Evolutionary conservation across 129 eudicot genomes (phyloP).

Genomic region (Kitagawia praeruptora): DNA sequence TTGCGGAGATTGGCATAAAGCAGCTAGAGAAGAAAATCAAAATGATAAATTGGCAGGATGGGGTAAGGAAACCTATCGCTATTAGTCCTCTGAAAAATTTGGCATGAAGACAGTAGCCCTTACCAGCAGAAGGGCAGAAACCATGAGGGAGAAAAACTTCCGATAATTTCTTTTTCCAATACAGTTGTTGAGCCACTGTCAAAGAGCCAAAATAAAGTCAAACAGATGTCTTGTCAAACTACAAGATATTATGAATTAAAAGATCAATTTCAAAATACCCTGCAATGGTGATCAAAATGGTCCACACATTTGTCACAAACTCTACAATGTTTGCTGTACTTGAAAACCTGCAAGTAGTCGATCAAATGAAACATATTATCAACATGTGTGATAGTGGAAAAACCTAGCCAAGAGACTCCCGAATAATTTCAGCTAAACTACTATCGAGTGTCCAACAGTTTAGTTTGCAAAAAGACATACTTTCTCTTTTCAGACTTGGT

Average conservation of each 20-base stretch:
- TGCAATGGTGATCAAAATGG: conserved; percentile 93
- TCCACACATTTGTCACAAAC: conserved; percentile 99
- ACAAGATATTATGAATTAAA: not conserved
- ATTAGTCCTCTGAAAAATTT: not conserved
- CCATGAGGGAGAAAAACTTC: conserved; percentile 90
- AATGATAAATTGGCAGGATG: not conserved
- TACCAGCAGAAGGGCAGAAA: conserved; percentile 92
- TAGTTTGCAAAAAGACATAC: not conserved
- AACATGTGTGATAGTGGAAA: not conserved
- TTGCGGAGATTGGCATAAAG: not conserved
- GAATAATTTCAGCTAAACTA: not conserved
- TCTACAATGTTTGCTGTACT: conserved; percentile 99
- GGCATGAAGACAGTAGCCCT: conserved; percentile 6
- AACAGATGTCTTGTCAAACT: conserved; percentile 10
- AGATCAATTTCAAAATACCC: conserved; percentile 44
- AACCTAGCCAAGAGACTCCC: not conserved
- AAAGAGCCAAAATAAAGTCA: conserved; percentile 14
- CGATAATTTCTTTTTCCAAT: conserved; percentile 87
- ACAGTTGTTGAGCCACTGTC: conserved; percentile 92
- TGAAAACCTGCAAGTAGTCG: conserved; percentile 62
- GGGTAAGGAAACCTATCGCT: not conserved
- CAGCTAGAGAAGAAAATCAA: not conserved
- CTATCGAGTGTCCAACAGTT: not conserved
- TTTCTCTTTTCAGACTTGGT: not conserved
- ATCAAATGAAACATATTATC: not conserved